phyloP scores from a whole-genome alignment of 1,284 basidiomycete species.

The Gomphus sp. region DNA sequence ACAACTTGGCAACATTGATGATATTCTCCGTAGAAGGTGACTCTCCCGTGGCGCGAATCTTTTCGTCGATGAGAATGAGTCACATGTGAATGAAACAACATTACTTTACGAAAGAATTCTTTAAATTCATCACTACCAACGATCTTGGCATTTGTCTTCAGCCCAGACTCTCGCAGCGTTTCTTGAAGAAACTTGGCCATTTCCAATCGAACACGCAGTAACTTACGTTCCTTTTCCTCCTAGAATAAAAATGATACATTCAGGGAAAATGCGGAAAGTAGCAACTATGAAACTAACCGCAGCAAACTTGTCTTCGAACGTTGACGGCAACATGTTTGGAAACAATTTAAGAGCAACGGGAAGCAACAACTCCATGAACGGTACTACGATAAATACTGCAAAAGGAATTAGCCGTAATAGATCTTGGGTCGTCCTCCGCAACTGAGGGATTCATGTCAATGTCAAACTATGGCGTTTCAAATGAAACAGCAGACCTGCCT shows the following conservation, averaged over 20 bases:
- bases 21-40: conserved; percentile 83
- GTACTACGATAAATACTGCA: conserved; percentile 90
- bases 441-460: conserved; percentile 32
- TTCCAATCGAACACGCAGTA: conserved; percentile 89
- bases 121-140: conserved; percentile 95
- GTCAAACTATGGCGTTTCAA: not conserved
- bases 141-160: conserved; percentile 88
- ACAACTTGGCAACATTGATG: conserved; percentile 91
- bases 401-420: conserved; percentile 91
- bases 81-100: not conserved
- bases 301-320: conserved; percentile 96
- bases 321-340: conserved; percentile 98
- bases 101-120: conserved; percentile 95
- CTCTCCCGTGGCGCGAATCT: conserved; percentile 94
- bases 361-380: conserved; percentile 97
- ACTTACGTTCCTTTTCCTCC: conserved; percentile 96
- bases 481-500: conserved; percentile 59
- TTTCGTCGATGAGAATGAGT: conserved; percentile 2
- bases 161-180: conserved; percentile 88
- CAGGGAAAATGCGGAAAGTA: not conserved
- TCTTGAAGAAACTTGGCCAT: conserved; percentile 99
- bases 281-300: conserved; percentile 42
- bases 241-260: conserved; percentile 22
- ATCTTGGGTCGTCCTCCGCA: conserved; percentile 91
- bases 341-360: conserved; percentile 96